Conservation (phyloP, 768 basidiomycete genomes). For the Termitomyces sp. region DNA sequence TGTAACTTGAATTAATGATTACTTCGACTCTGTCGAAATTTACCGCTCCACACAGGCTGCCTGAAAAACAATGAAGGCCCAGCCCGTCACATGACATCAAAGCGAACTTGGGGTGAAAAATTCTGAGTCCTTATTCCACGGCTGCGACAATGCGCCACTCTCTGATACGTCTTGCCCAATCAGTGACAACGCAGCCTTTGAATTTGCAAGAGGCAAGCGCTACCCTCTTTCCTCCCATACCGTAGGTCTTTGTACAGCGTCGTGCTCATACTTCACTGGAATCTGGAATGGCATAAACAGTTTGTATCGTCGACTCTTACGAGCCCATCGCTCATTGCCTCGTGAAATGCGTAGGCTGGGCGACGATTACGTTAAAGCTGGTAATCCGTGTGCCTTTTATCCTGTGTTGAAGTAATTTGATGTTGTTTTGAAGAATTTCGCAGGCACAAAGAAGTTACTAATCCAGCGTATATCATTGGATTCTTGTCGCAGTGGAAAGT, state of each 20-base stretch:
- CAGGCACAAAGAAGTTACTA: conserved; percentile 69
- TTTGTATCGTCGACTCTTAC: conserved; percentile 74
- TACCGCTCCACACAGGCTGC: too few species aligned
- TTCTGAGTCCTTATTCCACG: background rate
- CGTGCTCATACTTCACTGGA: background rate
- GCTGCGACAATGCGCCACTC: conserved; percentile 34
- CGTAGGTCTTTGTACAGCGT: conserved; percentile 43
- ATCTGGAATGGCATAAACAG: conserved; percentile 27
- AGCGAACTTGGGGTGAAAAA: too few species aligned
- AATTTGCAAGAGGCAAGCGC: conserved; percentile 59
- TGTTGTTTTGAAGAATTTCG: conserved; percentile 68
- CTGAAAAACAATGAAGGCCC: too few species aligned
- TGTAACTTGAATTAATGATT: too few species aligned
- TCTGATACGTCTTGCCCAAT: conserved; percentile 45
- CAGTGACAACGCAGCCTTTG: conserved; percentile 49
- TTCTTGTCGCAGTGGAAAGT: conserved; percentile 95
- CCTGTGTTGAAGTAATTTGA: background rate
- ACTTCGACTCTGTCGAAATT: too few species aligned
- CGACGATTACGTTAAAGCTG: conserved; percentile 80
- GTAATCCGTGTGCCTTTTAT: conserved; percentile 27
- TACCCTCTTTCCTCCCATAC: conserved; percentile 74
- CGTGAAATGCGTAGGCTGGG: conserved; percentile 80
- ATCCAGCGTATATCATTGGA: conserved; percentile 88
- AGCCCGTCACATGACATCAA: too few species aligned
- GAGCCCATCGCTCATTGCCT: conserved; percentile 73